phyloP scores from a whole-genome alignment of 371 early-diverging fungal species.

The Rhizopus arrhizus region DNA sequence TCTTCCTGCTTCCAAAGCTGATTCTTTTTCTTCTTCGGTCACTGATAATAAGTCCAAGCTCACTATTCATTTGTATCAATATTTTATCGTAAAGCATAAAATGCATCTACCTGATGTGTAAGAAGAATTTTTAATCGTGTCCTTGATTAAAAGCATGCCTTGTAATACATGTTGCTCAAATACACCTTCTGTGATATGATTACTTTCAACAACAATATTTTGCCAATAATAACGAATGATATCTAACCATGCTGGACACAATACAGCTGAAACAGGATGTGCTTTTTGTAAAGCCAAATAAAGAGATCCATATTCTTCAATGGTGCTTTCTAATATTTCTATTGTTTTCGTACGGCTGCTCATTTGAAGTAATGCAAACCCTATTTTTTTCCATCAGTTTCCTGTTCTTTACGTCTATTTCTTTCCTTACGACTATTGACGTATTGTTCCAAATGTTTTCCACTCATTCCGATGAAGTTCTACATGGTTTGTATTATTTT shows the following conservation, averaged over 20 bases:
- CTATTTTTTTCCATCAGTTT: neutral
- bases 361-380: conserved; percentile 13
- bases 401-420: neutral
- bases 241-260: conserved; percentile 64
- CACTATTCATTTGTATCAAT: too few relatives aligned
- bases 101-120: conserved; percentile 45
- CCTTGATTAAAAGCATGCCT: conserved; percentile 67
- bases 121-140: conserved; percentile 67
- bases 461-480: conserved; percentile 52
- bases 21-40: conserved; percentile 55
- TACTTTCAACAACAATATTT: conserved; percentile 32
- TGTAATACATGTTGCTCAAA: conserved; percentile 68
- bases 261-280: conserved; percentile 73
- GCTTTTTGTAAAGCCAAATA: conserved; percentile 74
- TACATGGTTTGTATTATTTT: conserved; percentile 11
- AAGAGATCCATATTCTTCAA: conserved; percentile 81
- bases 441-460: conserved; percentile 64
- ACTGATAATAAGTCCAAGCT: conserved; percentile 37
- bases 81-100: too few relatives aligned
- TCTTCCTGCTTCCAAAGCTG: conserved; percentile 53
- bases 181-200: conserved; percentile 20
- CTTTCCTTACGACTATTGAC: conserved; percentile 53
- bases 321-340: conserved; percentile 47
- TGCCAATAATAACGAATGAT: conserved; percentile 83
- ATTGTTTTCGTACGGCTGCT: conserved; percentile 9